Conservation (phyloP, 495 filamentous ascomycete species). For the Neurospora discreta region DNA sequence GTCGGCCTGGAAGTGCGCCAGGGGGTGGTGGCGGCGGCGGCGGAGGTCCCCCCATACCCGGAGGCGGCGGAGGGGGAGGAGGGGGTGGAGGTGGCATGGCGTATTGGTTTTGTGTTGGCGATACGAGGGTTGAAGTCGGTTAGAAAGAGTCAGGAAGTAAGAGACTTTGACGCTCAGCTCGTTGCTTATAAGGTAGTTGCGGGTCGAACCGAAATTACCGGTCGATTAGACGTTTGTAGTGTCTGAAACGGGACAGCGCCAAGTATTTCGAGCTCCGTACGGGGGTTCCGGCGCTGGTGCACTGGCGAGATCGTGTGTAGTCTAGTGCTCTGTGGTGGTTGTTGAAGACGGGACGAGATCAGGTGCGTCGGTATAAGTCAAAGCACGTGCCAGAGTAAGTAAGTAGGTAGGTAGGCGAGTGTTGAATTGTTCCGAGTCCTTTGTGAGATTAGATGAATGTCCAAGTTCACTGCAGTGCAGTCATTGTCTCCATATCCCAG, state of each 20-base stretch:
- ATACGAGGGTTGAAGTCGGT: neutral
- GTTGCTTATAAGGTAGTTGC: neutral
- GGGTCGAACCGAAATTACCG: neutral
- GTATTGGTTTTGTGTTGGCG: neutral
- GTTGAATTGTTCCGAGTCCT: neutral
- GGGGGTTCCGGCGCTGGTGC: conserved; percentile 7
- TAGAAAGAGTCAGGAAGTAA: neutral
- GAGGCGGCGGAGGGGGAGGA: conserved; percentile 22
- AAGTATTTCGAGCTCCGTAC: neutral
- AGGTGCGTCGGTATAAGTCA: conserved; percentile 1
- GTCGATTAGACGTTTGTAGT: neutral
- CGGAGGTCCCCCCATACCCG: conserved; percentile 11
- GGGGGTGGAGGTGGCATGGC: conserved; percentile 19
- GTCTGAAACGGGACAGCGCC: neutral
- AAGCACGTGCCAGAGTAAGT: neutral
- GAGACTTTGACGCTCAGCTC: neutral
- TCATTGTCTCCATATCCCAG: neutral
- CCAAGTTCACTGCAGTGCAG: neutral
- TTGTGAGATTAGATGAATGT: neutral
- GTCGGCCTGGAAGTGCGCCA: conserved; percentile 11
- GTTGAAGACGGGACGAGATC: conserved; percentile 19
- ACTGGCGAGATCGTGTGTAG: conserved; percentile 14
- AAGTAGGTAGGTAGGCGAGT: too few species aligned
- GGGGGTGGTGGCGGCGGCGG: conserved; percentile 15
- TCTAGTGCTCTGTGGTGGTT: conserved; percentile 21